Percentiles rank a stretch among this genome's conserved stretches.
Conservation (phyloP, 1,139 yeast species). For the Suhomyces chickasaworum region DNA sequence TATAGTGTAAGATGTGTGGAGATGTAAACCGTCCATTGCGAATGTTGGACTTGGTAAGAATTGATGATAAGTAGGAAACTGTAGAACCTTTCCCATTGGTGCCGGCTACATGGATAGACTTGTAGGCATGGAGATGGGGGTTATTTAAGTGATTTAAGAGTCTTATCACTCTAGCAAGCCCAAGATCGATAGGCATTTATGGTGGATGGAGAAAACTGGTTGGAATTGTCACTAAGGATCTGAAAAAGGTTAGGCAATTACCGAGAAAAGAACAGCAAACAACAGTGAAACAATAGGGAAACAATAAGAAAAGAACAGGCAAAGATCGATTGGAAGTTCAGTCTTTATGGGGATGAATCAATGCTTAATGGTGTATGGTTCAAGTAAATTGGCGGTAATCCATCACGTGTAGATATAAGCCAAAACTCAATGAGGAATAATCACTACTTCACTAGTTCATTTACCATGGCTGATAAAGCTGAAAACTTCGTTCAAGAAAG, state of each 20-base stretch:
- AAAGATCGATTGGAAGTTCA: no score
- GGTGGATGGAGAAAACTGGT: no score
- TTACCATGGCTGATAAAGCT: slow-evolving; percentile 14
- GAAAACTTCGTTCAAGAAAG: slow-evolving; percentile 46
- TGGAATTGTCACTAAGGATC: no score
- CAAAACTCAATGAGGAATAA: not conserved
- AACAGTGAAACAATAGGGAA: no score
- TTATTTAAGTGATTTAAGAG: slow-evolving; percentile 64
- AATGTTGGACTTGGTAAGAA: slow-evolving; percentile 51
- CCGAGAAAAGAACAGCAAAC: no score
- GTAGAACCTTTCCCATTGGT: slow-evolving; percentile 96
- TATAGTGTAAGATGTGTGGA: slow-evolving; percentile 73
- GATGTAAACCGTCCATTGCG: slow-evolving; percentile 80
- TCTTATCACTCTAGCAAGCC: slow-evolving; percentile 59
- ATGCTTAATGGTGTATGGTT: no score
- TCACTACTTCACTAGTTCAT: not conserved
- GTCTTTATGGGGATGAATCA: no score
- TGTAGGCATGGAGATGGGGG: slow-evolving; percentile 60
- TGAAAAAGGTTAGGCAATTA: no score
- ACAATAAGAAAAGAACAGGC: no score
- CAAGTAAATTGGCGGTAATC: not conserved
- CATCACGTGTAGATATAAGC: not conserved
- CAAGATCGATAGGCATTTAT: slow-evolving; percentile 58
- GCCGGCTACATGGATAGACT: slow-evolving; percentile 84
- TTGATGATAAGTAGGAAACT: slow-evolving; percentile 71